Evolutionary conservation across 2,329 filamentous ascomycete species (phyloP).

Genomic region (Fusarium sp.): DNA sequence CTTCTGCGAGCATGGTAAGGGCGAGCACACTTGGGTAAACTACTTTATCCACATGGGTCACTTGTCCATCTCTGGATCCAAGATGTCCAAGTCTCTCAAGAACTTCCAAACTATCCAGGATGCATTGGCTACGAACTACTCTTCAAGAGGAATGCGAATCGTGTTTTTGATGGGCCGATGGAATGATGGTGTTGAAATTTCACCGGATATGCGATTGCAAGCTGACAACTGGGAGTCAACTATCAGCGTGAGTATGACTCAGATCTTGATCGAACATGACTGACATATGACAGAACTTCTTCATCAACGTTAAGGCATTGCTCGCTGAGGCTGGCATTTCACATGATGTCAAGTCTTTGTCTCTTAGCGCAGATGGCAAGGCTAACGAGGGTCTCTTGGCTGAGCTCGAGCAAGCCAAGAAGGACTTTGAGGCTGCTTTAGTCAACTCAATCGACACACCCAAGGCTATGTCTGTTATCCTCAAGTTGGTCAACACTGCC

Average conservation of each 20-base stretch:
- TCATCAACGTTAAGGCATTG: constrained; percentile 67
- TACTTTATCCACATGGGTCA: constrained; percentile 98
- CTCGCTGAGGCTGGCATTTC: constrained; percentile 58
- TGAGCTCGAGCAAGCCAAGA: constrained; percentile 65
- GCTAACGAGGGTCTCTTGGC: constrained; percentile 50
- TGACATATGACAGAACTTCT: constrained; percentile 63
- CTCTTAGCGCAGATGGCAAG: constrained; percentile 50
- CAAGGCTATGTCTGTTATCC: constrained; percentile 80
- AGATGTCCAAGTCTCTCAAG: constrained; percentile 97
- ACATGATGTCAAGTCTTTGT: constrained; percentile 53
- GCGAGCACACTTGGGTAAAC: constrained; percentile 84
- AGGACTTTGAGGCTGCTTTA: constrained; percentile 69
- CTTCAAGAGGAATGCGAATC: constrained; percentile 81
- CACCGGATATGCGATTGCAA: constrained; percentile 80
- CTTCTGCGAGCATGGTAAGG: constrained; percentile 67
- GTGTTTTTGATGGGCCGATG: constrained; percentile 90
- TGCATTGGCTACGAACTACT: constrained; percentile 77
- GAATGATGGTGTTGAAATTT: constrained; percentile 93
- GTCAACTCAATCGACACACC: constrained; percentile 91
- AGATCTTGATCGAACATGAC: background rate
- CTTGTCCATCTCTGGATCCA: constrained; percentile 83
- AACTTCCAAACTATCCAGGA: constrained; percentile 96
- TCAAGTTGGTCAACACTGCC: constrained; percentile 80
- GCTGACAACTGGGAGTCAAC: constrained; percentile 84
- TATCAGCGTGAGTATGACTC: constrained; percentile 66